These are phyloP conservation scores for Eragrostis curvula DNA, from an alignment of 176 grass and related monocot genomes.

Conservation along the genomic window DNA sequence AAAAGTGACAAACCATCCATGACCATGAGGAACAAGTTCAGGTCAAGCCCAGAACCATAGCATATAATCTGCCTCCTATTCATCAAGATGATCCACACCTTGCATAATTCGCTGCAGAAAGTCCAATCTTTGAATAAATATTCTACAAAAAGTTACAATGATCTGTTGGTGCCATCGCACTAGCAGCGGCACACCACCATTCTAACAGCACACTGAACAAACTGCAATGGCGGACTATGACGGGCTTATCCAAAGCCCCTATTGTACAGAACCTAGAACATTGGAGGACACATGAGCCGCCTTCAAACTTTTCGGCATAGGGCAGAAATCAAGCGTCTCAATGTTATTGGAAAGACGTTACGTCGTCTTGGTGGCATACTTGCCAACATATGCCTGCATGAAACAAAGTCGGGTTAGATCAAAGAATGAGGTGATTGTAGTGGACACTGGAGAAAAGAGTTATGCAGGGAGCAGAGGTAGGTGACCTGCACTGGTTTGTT, in stretches of 20 bases:
- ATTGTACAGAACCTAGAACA: constrained; percentile 30
- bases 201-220: constrained; percentile 25
- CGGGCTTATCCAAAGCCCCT: neutral
- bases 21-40: neutral
- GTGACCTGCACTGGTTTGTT: constrained; percentile 87
- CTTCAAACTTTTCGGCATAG: constrained; percentile 5
- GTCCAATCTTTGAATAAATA: constrained; percentile 17
- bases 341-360: neutral
- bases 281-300: neutral
- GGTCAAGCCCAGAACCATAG: neutral
- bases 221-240: neutral
- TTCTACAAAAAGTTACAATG: constrained; percentile 36
- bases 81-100: constrained; percentile 15
- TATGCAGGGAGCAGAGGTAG: neutral
- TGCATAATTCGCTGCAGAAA: constrained; percentile 32
- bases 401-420: neutral
- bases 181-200: neutral
- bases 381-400: constrained; percentile 87
- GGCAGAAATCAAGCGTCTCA: neutral
- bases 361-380: constrained; percentile 58
- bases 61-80: neutral
- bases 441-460: neutral
- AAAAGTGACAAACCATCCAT: neutral
- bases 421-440: neutral
- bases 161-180: neutral